Evolutionary conservation across 2,329 filamentous ascomycete genomes (phyloP), one percentile per base, ranked within the genome.

Genomic region (Zymoseptoria passerinii): DNA sequence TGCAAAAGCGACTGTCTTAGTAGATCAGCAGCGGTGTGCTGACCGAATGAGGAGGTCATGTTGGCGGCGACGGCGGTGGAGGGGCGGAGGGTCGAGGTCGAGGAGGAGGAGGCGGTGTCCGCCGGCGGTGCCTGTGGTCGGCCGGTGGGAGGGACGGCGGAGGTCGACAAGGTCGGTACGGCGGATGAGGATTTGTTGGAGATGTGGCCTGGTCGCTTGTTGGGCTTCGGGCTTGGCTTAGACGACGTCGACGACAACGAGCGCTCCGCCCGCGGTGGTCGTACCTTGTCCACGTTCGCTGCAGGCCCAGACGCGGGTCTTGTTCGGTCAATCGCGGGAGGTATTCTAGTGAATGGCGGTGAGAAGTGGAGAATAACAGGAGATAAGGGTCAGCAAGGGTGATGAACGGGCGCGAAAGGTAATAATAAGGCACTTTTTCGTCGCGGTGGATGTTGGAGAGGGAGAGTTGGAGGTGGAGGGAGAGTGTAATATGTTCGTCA

Each of bases 1-100:
- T 81, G 80, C 70, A 79, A 73, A 4, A 81, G 78, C 59, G 80
- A 77, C 72, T 84, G 83, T 68, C 81, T 78, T 67, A 83, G 73
- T 71, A 83, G 73, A 67, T 84, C 82, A 54, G 80, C 78, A 57
- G 82, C 81, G 59, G 76, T 76, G 66, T 78, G 74, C 66, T 72
- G 65, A 55, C 58, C 60, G 48, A 60, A 58, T 16, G 53, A 58
- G 7, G 58, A 57, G 54, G 52, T 57, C 55, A 27, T 62, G 53
- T 53, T 57, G 50, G 35, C 78, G 80, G 65, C 75, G 73, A 71
- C 76, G 75, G 71, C 76, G 76, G 63, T 74, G 58, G 51, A 28
- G 10, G 50, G 50, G 7, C 5, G 50, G 10, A 52, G 19, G 19
- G 49, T 50, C 19, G 49, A 20, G 49, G 19, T 50, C 10, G 19